Evolutionary conservation across 106 monocot genomes (phyloP).

Genomic region (Dioscorea dumetorum): DNA sequence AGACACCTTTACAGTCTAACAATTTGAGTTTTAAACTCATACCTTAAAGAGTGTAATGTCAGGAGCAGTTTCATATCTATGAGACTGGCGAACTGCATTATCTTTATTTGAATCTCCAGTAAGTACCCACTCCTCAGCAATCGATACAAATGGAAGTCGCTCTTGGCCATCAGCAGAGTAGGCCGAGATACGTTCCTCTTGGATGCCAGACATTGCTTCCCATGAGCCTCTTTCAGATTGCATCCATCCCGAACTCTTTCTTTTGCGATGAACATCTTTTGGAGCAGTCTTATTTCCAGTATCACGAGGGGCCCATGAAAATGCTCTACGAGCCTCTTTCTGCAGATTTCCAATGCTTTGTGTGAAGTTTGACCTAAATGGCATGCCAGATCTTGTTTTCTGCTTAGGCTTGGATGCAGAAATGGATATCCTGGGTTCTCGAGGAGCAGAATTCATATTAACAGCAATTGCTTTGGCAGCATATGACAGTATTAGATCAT

Average conservation of each 20-base stretch:
- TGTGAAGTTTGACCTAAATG: constrained; percentile 56
- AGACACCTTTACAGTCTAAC: no score
- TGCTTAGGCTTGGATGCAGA: constrained; percentile 56
- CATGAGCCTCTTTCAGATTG: constrained; percentile 47
- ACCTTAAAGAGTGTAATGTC: constrained; percentile 96
- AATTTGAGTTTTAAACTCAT: background rate
- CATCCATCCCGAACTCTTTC: constrained; percentile 59
- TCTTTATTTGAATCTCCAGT: constrained; percentile 80
- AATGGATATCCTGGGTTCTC: constrained; percentile 60
- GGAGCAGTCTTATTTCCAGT: constrained; percentile 37
- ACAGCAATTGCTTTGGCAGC: constrained; percentile 79
- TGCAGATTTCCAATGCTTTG: constrained; percentile 76
- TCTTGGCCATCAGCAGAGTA: constrained; percentile 62
- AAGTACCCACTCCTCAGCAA: constrained; percentile 81
- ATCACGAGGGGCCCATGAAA: constrained; percentile 89
- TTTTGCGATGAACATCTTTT: constrained; percentile 64
- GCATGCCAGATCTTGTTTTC: constrained; percentile 39
- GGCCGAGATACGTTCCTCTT: constrained; percentile 44
- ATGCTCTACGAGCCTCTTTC: constrained; percentile 79
- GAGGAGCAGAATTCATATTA: constrained; percentile 46
- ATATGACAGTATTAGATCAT: constrained; percentile 65
- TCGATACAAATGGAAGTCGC: constrained; percentile 63
- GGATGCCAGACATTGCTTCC: constrained; percentile 61
- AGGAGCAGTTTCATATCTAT: constrained; percentile 87
- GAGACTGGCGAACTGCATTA: constrained; percentile 54